These are phyloP conservation scores for Metarhizium robertsii DNA, from an alignment of 2,329 filamentous ascomycete genomes.

Conservation along the genomic window DNA sequence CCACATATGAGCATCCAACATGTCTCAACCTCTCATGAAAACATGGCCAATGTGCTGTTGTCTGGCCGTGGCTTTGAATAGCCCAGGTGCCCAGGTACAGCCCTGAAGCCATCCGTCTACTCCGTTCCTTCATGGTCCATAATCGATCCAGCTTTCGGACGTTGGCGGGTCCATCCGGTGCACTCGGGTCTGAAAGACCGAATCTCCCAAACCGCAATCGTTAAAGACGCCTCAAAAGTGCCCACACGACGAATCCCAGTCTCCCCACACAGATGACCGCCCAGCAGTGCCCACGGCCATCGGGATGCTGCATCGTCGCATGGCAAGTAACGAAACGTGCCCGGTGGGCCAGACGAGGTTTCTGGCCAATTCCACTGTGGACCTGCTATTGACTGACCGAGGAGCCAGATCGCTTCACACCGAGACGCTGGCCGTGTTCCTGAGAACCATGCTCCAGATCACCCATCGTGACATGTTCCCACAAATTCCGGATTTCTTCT, in stretches of 20 bases:
- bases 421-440: not conserved
- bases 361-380: no score
- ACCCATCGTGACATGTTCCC: not conserved
- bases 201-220: not conserved
- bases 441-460: not conserved
- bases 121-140: no score
- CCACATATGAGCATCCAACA: no score
- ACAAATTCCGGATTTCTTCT: not conserved
- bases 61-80: no score
- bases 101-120: no score
- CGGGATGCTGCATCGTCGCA: not conserved
- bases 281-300: not conserved
- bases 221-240: no score
- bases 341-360: no score
- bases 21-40: not conserved
- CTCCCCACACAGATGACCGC: no score
- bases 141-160: no score
- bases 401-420: not conserved
- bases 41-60: not conserved
- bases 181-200: slow-evolving; percentile 4
- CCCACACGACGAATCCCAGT: no score
- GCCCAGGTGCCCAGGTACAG: no score
- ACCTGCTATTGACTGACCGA: not conserved
- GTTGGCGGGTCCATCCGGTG: not conserved
- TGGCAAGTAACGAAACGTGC: not conserved